Evolutionary conservation across 2,329 filamentous ascomycete genomes (phyloP).

Genomic region (Aureobasidium sp.): DNA sequence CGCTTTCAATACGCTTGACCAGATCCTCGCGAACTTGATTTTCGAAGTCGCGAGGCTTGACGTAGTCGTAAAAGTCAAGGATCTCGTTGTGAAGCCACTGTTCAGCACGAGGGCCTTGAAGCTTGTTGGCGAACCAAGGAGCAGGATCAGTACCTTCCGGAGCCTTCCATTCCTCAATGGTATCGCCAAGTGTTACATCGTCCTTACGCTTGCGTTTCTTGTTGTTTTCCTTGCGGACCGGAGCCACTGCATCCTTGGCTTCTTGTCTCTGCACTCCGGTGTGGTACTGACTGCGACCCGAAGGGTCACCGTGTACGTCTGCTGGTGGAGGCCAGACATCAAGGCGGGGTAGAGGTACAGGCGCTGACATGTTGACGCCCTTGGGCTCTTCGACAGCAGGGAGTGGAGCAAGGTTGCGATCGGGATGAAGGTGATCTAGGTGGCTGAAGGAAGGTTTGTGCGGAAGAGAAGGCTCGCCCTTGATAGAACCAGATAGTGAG

Average conservation of each 20-base stretch:
- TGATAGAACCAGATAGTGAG: background rate
- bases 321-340: slow-evolving; percentile 18
- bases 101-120: slow-evolving; percentile 38
- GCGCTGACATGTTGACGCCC: background rate
- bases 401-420: slow-evolving; percentile 6
- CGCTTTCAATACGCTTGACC: slow-evolving; percentile 56
- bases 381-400: background rate
- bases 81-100: slow-evolving; percentile 71
- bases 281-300: background rate
- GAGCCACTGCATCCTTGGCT: slow-evolving; percentile 1
- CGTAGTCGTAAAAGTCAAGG: slow-evolving; percentile 77
- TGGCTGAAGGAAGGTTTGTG: slow-evolving; percentile 26
- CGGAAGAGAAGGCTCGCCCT: background rate
- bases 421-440: slow-evolving; percentile 24
- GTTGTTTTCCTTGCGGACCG: background rate
- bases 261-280: slow-evolving; percentile 9
- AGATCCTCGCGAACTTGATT: slow-evolving; percentile 64
- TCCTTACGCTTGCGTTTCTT: slow-evolving; percentile 57
- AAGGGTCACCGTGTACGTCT: slow-evolving; percentile 12
- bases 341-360: slow-evolving; percentile 3
- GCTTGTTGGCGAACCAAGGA: slow-evolving; percentile 50
- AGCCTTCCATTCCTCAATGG: slow-evolving; percentile 38
- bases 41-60: slow-evolving; percentile 70
- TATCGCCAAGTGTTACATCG: slow-evolving; percentile 19
- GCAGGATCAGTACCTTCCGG: slow-evolving; percentile 33